Percentiles rank a stretch among this genome's conserved stretches.
These are phyloP conservation scores for Tuber melanosporum DNA, from an alignment of 495 filamentous ascomycete genomes.

Conservation along the genomic window DNA sequence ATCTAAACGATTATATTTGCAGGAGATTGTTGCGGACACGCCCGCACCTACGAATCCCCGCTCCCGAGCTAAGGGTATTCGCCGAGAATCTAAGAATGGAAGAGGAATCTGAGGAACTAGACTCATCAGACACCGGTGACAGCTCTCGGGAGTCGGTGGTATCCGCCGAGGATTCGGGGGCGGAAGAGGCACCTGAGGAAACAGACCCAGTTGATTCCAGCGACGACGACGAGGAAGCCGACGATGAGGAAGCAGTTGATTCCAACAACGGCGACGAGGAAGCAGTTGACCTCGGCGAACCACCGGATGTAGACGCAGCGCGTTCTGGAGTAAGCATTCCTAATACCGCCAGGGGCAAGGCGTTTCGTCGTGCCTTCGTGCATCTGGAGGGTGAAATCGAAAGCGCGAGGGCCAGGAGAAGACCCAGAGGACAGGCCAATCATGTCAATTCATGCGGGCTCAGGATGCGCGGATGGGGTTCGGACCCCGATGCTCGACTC, in stretches of 20 bases:
- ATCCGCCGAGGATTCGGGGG: not conserved
- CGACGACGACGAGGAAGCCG: not conserved
- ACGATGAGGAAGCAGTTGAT: not conserved
- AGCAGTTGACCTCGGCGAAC: not conserved
- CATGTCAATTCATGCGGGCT: not conserved
- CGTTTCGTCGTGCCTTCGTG: not conserved
- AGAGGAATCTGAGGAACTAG: not conserved
- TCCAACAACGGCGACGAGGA: not conserved
- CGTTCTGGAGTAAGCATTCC: not conserved
- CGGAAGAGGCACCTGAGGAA: not conserved
- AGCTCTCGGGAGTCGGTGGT: not conserved
- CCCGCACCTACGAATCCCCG: slow-evolving; percentile 20
- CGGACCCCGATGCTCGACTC: not conserved
- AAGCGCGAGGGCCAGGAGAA: not conserved
- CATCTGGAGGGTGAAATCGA: not conserved
- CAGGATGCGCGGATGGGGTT: not conserved
- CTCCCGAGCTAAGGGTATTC: slow-evolving; percentile 9
- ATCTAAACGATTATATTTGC: not conserved
- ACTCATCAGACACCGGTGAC: not conserved
- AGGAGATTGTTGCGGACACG: slow-evolving; percentile 1
- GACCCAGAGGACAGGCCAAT: not conserved
- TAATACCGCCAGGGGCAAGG: not conserved
- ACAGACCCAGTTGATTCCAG: not conserved
- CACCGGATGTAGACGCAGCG: not conserved
- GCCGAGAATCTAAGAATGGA: not conserved